Percentiles rank a stretch among this genome's conserved stretches.
These are phyloP conservation scores for Cystoderma amianthinum DNA, from an alignment of 768 basidiomycete species.

Conservation along the genomic window DNA sequence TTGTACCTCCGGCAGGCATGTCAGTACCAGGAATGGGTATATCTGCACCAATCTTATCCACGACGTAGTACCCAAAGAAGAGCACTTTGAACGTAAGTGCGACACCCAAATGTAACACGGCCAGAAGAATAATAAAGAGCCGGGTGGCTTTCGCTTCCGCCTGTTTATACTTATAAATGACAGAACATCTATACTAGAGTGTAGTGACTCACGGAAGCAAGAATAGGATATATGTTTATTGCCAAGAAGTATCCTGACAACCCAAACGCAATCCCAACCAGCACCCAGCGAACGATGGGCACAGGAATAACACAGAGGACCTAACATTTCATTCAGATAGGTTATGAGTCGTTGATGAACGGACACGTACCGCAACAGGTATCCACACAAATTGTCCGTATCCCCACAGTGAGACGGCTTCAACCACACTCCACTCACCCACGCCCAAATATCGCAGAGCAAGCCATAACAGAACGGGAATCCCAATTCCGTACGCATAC, in stretches of 20 bases:
- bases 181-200: neutral
- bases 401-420: slow-evolving; percentile 77
- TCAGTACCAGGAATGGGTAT: slow-evolving; percentile 34
- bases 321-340: slow-evolving; percentile 22
- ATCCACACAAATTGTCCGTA: slow-evolving; percentile 86
- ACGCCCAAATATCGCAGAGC: slow-evolving; percentile 81
- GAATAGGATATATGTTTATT: slow-evolving; percentile 83
- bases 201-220: slow-evolving; percentile 57
- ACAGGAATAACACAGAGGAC: slow-evolving; percentile 84
- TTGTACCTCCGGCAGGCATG: slow-evolving; percentile 17
- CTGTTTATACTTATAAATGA: slow-evolving; percentile 25
- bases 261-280: slow-evolving; percentile 65
- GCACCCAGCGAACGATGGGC: slow-evolving; percentile 73
- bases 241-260: slow-evolving; percentile 87
- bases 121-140: slow-evolving; percentile 73
- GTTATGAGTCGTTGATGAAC: neutral
- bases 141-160: slow-evolving; percentile 85
- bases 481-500: slow-evolving; percentile 79
- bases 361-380: slow-evolving; percentile 61
- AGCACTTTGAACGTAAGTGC: slow-evolving; percentile 82
- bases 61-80: slow-evolving; percentile 51
- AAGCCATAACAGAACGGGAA: slow-evolving; percentile 82
- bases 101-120: slow-evolving; percentile 67
- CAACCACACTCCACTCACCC: slow-evolving; percentile 84
- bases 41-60: slow-evolving; percentile 35